Conservation (phyloP, 2,329 filamentous ascomycete genomes). For the Beauveria rudraprayagi region DNA sequence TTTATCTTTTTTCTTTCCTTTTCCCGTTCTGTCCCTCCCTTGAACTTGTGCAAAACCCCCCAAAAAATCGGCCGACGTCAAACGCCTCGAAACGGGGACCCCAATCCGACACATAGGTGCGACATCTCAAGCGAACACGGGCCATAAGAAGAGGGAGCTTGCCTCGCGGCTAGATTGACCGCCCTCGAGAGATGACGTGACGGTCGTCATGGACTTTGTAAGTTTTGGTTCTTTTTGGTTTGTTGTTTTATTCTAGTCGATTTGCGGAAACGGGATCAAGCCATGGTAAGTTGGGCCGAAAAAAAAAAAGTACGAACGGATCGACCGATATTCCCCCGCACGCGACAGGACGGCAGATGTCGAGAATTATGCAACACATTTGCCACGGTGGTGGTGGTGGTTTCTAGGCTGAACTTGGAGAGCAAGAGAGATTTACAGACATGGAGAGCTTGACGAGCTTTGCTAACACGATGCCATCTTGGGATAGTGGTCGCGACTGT, state of each 20-base stretch:
- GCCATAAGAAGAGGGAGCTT: neutral
- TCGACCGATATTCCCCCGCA: neutral
- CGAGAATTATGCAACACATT: neutral
- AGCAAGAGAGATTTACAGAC: neutral
- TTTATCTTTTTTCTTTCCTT: neutral
- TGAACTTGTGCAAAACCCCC: too few relatives aligned
- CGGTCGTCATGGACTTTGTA: constrained; percentile 50
- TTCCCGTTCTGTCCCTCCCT: neutral
- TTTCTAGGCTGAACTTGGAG: neutral
- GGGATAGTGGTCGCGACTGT: constrained; percentile 56
- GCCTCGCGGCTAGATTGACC: neutral
- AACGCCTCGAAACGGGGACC: neutral
- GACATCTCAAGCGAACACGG: neutral
- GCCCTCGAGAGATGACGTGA: constrained; percentile 36
- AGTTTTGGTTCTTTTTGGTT: constrained; percentile 19
- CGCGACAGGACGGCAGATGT: neutral
- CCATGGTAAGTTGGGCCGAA: neutral
- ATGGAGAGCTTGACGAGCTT: neutral
- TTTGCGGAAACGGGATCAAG: neutral
- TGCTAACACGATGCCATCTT: neutral
- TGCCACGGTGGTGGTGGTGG: neutral
- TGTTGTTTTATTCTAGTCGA: neutral
- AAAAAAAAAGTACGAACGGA: neutral
- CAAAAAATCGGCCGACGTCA: neutral
- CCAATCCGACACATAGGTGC: neutral